Percentiles rank a stretch among this genome's conserved stretches.
phyloP scores from a whole-genome alignment of 2,329 filamentous ascomycete genomes.

The Aspergillus melleus region DNA sequence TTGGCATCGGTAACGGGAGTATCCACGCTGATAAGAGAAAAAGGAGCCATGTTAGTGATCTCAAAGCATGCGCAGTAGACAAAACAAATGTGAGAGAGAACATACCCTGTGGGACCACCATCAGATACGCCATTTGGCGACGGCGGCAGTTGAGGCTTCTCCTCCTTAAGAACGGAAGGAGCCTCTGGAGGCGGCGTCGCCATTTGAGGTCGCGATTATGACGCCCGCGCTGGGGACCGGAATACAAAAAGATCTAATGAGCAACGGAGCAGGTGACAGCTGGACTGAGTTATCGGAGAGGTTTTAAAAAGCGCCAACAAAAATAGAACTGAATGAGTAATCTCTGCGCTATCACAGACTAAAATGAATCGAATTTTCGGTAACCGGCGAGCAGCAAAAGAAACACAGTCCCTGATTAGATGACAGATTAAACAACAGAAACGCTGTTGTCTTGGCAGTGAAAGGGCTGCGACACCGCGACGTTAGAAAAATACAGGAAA shows the following conservation, averaged over 20 bases:
- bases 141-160: conserved; percentile 42
- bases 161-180: conserved; percentile 38
- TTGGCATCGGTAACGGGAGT: conserved; percentile 27
- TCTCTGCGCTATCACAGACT: conserved; percentile 35
- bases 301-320: conserved; percentile 28
- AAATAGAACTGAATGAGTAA: conserved; percentile 34
- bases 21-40: conserved; percentile 20
- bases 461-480: conserved; percentile 20
- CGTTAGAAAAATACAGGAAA: conserved; percentile 26
- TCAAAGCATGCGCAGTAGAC: not conserved
- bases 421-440: conserved; percentile 25
- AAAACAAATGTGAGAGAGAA: not conserved
- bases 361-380: conserved; percentile 26
- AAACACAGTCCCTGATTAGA: conserved; percentile 25
- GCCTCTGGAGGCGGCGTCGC: conserved; percentile 47
- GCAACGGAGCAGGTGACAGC: conserved; percentile 21
- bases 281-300: conserved; percentile 24
- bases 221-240: conserved; percentile 23
- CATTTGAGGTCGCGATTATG: conserved; percentile 32
- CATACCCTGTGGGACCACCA: conserved; percentile 32
- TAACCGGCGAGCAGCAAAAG: conserved; percentile 22
- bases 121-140: conserved; percentile 35
- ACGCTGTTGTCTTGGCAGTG: conserved; percentile 17
- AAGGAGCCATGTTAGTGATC: conserved; percentile 16
- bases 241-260: conserved; percentile 30